phyloP scores from a whole-genome alignment of 345 rosid species.

The Limnanthes douglasii region DNA sequence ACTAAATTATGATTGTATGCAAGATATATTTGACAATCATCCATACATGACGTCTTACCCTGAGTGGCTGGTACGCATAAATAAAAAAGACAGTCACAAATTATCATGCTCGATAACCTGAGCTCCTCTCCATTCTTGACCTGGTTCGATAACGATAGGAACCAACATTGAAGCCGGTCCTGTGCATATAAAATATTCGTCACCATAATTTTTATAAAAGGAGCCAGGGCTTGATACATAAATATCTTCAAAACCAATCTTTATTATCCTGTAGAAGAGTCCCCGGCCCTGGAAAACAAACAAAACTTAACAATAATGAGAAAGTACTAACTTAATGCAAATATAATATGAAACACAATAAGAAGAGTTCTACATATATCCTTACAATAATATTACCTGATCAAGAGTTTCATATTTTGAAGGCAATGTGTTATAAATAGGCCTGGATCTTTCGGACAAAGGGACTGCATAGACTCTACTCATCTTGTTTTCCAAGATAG shows the following conservation, averaged over 20 bases:
- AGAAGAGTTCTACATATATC: background rate
- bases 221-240: conserved; percentile 21
- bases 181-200: conserved; percentile 54
- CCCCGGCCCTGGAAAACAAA: conserved; percentile 49
- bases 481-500: conserved; percentile 39
- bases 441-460: conserved; percentile 56
- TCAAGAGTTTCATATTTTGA: conserved; percentile 81
- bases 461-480: conserved; percentile 74
- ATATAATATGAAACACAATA: background rate
- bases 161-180: conserved; percentile 78
- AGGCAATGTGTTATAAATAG: conserved; percentile 53
- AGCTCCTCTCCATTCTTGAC: conserved; percentile 75
- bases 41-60: no score
- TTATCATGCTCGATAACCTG: conserved; percentile 86
- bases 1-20: no score
- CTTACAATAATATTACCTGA: conserved; percentile 33
- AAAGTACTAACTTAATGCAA: background rate
- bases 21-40: no score
- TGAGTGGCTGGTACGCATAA: no score
- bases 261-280: conserved; percentile 65
- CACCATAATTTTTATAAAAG: conserved; percentile 42
- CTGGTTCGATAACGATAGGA: conserved; percentile 44
- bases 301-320: conserved; percentile 23
- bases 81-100: no score
- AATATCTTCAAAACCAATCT: conserved; percentile 68